Base-by-base conservation (phyloP, 371 early-diverging fungal genomes). In the Basidiobolus meristosporus region DNA sequence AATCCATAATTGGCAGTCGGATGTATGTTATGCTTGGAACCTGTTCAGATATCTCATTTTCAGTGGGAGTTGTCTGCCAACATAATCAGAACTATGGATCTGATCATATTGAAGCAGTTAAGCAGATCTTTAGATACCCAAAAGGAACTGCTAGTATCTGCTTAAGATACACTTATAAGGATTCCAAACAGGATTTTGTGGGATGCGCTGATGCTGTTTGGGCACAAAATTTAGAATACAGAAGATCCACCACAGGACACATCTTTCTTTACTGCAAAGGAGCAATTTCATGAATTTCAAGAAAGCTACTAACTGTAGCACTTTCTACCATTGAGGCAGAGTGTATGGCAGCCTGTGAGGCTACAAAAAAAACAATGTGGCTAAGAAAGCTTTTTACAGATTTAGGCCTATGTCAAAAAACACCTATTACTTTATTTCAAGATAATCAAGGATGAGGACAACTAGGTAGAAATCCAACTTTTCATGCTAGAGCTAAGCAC, bases 291-390 rank as follows among this genome's bases (percentile, higher is more conserved):
- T 49, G 50, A 51, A 19, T 2, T 18, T 32, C 34, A 16, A 49
- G 51, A 17, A 35, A 31, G 15, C 42, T 51, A 33, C 15, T 7
- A 10, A 28, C 30, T 46, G 43, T 44, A 7, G 53, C 53, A n/a
- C n/a, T 19, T 36, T 48, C 49, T 3, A 16, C 50, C 4, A 45
- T 45, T 12, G 50, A 49, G 37, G 51, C 50, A 9, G 50, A 49
- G 22, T 46, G 28, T 11, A 31, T 31, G 20, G 52, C 50, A 5
- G 17, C 39, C 7, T 15, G 3, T 33, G 36, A 42, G 36, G 50
- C 35, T n/a, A 18, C 18, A n/a, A 14, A 14, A n/a, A 29, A 48
- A n/a, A 7, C 42, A 16, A 41, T 48, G 28, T 38, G 48, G 28
- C 19, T 43, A 19, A 16, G 14, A 11, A 39, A 43, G 3, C 15